These are phyloP conservation scores for Fistulinella cinereoalba DNA, from an alignment of 1,284 basidiomycete species.

Conservation along the genomic window DNA sequence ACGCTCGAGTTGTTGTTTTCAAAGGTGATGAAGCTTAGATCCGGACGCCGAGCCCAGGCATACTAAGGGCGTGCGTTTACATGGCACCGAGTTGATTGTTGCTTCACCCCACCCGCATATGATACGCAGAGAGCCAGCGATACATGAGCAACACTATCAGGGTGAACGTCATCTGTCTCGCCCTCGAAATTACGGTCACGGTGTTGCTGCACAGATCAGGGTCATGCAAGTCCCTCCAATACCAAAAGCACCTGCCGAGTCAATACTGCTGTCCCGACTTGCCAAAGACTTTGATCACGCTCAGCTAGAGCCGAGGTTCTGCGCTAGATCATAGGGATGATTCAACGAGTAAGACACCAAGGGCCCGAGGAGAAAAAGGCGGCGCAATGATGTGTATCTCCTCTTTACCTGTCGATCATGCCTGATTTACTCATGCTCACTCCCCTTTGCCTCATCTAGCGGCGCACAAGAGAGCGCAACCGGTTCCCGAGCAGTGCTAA, in stretches of 20 bases:
- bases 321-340: slow-evolving; percentile 77
- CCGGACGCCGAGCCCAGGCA: slow-evolving; percentile 84
- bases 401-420: too few relatives aligned
- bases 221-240: slow-evolving; percentile 92
- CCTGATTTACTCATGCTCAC: too few relatives aligned
- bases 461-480: too few relatives aligned
- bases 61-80: too few relatives aligned
- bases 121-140: slow-evolving; percentile 78
- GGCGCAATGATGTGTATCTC: too few relatives aligned
- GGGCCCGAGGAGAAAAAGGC: slow-evolving; percentile 78
- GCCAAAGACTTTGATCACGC: slow-evolving; percentile 87
- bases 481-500: too few relatives aligned
- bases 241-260: slow-evolving; percentile 94
- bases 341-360: slow-evolving; percentile 87
- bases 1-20: slow-evolving; percentile 68
- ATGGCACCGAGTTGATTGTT: too few relatives aligned
- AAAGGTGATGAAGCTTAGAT: slow-evolving; percentile 74
- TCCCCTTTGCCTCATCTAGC: too few relatives aligned
- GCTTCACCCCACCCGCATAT: slow-evolving; percentile 84
- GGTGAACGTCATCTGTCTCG: slow-evolving; percentile 78
- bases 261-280: slow-evolving; percentile 79
- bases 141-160: slow-evolving; percentile 86
- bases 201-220: slow-evolving; percentile 80
- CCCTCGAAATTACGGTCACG: slow-evolving; percentile 92
- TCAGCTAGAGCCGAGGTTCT: slow-evolving; percentile 91